Conservation (phyloP, 169 alveolate species). For the Eimeria brunetti region DNA sequence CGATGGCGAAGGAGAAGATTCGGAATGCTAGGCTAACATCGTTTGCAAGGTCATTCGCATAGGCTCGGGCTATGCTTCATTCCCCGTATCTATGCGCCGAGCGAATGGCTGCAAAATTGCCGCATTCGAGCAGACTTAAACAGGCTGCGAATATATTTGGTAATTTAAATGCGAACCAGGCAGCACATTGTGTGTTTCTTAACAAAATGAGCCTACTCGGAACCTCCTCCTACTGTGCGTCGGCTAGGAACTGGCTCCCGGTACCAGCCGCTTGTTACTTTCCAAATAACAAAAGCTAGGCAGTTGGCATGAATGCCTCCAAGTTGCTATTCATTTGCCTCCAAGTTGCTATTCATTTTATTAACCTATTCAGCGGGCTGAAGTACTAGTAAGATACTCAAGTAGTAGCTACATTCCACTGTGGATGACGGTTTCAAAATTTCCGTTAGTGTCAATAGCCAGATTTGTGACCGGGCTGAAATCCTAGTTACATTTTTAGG, state of each 20-base stretch:
- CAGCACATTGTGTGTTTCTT: not conserved
- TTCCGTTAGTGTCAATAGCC: not conserved
- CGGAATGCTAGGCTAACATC: constrained; percentile 75
- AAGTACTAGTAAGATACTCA: not conserved
- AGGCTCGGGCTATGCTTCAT: not conserved
- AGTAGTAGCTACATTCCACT: not conserved
- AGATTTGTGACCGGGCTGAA: constrained; percentile 36
- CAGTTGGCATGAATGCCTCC: too few relatives aligned
- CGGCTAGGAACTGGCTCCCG: not conserved
- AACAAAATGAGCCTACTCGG: not conserved
- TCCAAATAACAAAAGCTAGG: not conserved
- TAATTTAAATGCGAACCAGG: not conserved
- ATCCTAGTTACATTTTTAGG: not conserved
- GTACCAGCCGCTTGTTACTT: not conserved
- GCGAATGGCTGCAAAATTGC: not conserved
- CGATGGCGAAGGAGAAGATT: constrained; percentile 52
- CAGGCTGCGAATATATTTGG: not conserved
- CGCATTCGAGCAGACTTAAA: not conserved
- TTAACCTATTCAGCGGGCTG: constrained; percentile 8
- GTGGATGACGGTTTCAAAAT: not conserved
- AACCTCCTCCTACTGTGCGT: not conserved
- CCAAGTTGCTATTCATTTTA: not conserved
- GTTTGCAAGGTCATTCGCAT: constrained; percentile 74
- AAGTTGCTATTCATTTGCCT: not conserved
- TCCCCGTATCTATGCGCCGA: not conserved